phyloP scores from a whole-genome alignment of 169 alveolate genomes.

The Cryptosporidium meleagridis region DNA sequence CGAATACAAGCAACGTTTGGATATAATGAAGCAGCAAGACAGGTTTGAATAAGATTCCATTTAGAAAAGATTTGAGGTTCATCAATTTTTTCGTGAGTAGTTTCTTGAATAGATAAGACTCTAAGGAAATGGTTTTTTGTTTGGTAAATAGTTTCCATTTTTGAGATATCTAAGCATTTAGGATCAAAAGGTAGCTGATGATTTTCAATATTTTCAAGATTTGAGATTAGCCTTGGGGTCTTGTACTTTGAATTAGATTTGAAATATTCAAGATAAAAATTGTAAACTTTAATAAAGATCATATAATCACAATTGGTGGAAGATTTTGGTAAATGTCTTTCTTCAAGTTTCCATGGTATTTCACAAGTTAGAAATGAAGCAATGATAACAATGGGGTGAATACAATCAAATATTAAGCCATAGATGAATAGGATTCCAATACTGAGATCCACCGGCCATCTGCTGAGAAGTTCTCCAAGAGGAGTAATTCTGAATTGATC shows the following conservation, averaged over 20 bases:
- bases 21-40: constrained; percentile 56
- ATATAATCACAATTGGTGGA: constrained; percentile 49
- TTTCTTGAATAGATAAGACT: constrained; percentile 4
- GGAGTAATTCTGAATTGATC: constrained; percentile 66
- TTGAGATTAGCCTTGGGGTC: neutral
- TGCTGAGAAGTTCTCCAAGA: constrained; percentile 61
- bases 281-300: constrained; percentile 48
- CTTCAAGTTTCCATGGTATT: constrained; percentile 68
- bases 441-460: constrained; percentile 75
- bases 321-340: constrained; percentile 4
- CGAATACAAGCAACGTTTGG: constrained; percentile 57
- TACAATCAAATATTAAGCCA: constrained; percentile 69
- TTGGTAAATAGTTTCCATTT: constrained; percentile 59
- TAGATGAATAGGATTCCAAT: constrained; percentile 72
- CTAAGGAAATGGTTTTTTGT: constrained; percentile 36
- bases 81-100: neutral
- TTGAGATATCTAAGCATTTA: constrained; percentile 22
- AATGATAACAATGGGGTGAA: constrained; percentile 36
- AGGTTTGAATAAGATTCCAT: constrained; percentile 51
- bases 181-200: constrained; percentile 51
- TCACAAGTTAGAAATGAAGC: constrained; percentile 74
- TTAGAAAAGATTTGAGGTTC: constrained; percentile 27
- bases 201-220: constrained; percentile 2
- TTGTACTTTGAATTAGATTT: neutral
- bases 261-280: constrained; percentile 9